Evolutionary conservation across 2,329 filamentous ascomycete species (phyloP).

Genomic region (Clarireedia monteithiana): DNA sequence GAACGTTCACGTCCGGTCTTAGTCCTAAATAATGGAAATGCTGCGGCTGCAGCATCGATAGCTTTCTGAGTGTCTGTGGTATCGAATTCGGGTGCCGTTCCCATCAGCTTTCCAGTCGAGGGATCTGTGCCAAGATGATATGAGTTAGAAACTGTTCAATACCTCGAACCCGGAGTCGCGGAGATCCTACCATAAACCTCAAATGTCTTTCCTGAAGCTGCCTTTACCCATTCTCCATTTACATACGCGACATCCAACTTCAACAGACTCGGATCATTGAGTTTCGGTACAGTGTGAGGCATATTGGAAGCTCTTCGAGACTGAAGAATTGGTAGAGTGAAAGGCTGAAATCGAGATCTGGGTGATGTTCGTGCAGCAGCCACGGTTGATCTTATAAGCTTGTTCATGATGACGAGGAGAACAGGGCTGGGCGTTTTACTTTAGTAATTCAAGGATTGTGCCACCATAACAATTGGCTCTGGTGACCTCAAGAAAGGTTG

Average conservation of each 20-base stretch:
- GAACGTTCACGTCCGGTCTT: conserved; percentile 68
- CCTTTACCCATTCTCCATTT: conserved; percentile 85
- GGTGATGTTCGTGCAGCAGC: conserved; percentile 15
- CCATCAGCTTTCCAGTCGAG: conserved; percentile 72
- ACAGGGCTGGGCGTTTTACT: not conserved
- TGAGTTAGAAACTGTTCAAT: conserved; percentile 22
- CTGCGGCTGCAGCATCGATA: conserved; percentile 73
- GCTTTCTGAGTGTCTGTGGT: conserved; percentile 69
- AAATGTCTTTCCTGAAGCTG: conserved; percentile 85
- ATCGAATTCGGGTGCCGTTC: conserved; percentile 78
- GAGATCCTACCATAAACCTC: conserved; percentile 58
- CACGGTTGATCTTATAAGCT: conserved; percentile 18
- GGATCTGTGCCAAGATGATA: conserved; percentile 71
- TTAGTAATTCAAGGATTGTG: not conserved
- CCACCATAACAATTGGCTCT: conserved; percentile 2
- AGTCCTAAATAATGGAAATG: conserved; percentile 63
- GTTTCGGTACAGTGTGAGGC: conserved; percentile 39
- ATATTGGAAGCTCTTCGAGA: conserved; percentile 22
- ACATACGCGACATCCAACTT: conserved; percentile 77
- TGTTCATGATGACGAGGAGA: conserved; percentile 17
- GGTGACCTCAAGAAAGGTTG: too few relatives aligned
- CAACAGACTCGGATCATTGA: conserved; percentile 73
- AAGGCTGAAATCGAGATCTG: conserved; percentile 22
- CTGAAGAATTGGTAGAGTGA: conserved; percentile 16
- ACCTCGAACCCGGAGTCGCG: not conserved